A percentile compares a stretch with the other conserved stretches of the same genome.
These are phyloP conservation scores for Zea luxurians DNA, from an alignment of 176 grass and related monocot genomes.

Conservation along the genomic window DNA sequence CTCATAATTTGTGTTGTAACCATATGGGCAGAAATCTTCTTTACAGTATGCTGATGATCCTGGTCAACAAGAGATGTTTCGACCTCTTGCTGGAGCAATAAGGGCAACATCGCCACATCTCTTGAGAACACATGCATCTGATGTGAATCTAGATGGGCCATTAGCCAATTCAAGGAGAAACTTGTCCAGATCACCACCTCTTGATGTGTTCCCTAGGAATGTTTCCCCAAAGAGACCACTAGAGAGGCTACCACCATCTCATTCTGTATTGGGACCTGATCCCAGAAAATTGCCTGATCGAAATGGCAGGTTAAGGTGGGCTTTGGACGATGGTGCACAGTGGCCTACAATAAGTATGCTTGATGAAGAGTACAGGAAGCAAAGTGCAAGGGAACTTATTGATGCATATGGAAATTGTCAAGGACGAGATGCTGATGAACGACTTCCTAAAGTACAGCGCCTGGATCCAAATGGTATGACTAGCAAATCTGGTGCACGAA, in stretches of 20 bases:
- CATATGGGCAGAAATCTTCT: slow-evolving; percentile 47
- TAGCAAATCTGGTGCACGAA: slow-evolving; percentile 48
- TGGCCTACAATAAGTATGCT: slow-evolving; percentile 41
- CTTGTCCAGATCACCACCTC: slow-evolving; percentile 65
- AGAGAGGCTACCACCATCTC: slow-evolving; percentile 53
- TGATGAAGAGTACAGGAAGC: slow-evolving; percentile 68
- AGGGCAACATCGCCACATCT: slow-evolving; percentile 39
- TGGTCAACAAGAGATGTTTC: slow-evolving; percentile 55
- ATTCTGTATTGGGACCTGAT: slow-evolving; percentile 50
- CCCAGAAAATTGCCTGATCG: slow-evolving; percentile 49
- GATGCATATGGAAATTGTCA: slow-evolving; percentile 94
- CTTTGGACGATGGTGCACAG: slow-evolving; percentile 42
- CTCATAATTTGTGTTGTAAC: slow-evolving; percentile 42
- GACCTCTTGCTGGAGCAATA: slow-evolving; percentile 26
- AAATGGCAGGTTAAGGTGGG: slow-evolving; percentile 48
- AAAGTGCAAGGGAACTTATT: slow-evolving; percentile 86
- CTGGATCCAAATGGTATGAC: slow-evolving; percentile 61
- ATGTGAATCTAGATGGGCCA: slow-evolving; percentile 37
- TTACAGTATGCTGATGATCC: slow-evolving; percentile 50
- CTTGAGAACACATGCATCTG: slow-evolving; percentile 25
- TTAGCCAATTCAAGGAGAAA: slow-evolving; percentile 56
- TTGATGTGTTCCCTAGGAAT: slow-evolving; percentile 49
- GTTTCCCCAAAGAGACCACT: slow-evolving; percentile 45
- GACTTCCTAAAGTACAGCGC: slow-evolving; percentile 67
- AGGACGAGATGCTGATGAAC: slow-evolving; percentile 60